Percentiles rank a stretch among this genome's conserved stretches.
Conservation (phyloP, 805 yeast species). For the Barnettozyma salicaria region DNA sequence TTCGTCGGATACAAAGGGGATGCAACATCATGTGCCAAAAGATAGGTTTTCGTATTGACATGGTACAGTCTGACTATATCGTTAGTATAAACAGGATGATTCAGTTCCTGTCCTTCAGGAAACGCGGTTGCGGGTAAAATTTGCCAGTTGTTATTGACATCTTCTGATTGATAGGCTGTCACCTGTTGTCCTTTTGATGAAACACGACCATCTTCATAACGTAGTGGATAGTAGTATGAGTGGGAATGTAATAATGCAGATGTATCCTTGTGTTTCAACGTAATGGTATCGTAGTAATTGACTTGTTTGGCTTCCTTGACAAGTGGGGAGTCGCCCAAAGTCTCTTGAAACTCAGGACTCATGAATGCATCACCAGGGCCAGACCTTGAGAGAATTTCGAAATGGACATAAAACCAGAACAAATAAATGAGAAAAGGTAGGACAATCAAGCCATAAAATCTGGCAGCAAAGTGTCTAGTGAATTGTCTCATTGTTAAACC, state of each 20-base stretch:
- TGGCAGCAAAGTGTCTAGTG: constrained; percentile 64
- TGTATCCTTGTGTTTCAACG: constrained; percentile 77
- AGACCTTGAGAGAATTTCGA: constrained; percentile 69
- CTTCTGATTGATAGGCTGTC: constrained; percentile 49
- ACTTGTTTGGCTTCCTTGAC: constrained; percentile 66
- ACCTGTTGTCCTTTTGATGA: constrained; percentile 95
- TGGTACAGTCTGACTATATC: constrained; percentile 78
- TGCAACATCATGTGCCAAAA: constrained; percentile 92
- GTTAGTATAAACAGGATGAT: constrained; percentile 57
- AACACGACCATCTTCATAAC: constrained; percentile 94
- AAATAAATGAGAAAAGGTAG: constrained; percentile 79
- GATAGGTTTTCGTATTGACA: constrained; percentile 67
- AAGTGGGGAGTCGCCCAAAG: constrained; percentile 76
- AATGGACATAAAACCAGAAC: constrained; percentile 90
- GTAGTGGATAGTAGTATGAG: constrained; percentile 63
- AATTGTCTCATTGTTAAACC: constrained; percentile 57
- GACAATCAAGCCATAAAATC: constrained; percentile 65
- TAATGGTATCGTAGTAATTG: constrained; percentile 68
- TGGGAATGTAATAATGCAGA: constrained; percentile 82
- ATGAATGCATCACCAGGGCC: constrained; percentile 96
- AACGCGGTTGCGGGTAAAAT: constrained; percentile 57
- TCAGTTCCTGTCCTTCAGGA: constrained; percentile 33
- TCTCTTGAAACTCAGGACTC: constrained; percentile 94
- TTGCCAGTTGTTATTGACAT: constrained; percentile 78
- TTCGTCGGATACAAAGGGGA: constrained; percentile 90